phyloP scores from a whole-genome alignment of 148 eudicot genomes.

The Chenopodium quinoa region DNA sequence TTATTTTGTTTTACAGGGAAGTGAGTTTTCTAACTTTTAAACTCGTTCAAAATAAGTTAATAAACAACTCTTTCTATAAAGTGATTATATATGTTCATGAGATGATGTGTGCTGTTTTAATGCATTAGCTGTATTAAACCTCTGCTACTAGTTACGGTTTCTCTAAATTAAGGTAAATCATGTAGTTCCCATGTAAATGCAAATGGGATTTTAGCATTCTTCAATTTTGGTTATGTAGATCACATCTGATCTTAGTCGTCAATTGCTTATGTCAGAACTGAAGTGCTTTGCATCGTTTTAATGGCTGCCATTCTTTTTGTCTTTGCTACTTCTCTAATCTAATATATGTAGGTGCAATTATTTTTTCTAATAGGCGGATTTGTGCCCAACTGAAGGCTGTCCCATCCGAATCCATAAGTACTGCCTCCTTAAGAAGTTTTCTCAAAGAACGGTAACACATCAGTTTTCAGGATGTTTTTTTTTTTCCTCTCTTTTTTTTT shows the following conservation, averaged over 20 bases:
- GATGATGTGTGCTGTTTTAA: too few species aligned
- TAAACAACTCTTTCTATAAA: too few species aligned
- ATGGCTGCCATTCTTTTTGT: background rate
- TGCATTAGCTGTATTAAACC: too few species aligned
- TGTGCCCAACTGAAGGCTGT: constrained; percentile 71
- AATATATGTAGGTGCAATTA: background rate
- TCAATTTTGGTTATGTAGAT: background rate
- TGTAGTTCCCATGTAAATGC: too few species aligned
- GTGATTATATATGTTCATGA: too few species aligned
- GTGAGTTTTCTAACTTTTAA: background rate
- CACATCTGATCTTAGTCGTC: background rate
- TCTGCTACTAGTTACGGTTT: too few species aligned
- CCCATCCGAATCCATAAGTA: constrained; percentile 66
- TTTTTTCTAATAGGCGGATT: constrained; percentile 56
- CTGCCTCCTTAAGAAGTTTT: constrained; percentile 72
- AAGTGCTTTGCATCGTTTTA: background rate
- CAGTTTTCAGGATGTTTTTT: background rate
- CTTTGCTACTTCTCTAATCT: constrained; percentile 11
- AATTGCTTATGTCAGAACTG: background rate
- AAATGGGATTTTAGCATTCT: too few species aligned
- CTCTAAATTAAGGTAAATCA: too few species aligned
- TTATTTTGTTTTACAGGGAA: background rate
- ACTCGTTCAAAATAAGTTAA: background rate
- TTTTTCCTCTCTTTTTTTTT: background rate
- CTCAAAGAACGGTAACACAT: constrained; percentile 53